Base-by-base conservation (phyloP, 2,329 filamentous ascomycete genomes). In the Aspergillus carbonarius region DNA sequence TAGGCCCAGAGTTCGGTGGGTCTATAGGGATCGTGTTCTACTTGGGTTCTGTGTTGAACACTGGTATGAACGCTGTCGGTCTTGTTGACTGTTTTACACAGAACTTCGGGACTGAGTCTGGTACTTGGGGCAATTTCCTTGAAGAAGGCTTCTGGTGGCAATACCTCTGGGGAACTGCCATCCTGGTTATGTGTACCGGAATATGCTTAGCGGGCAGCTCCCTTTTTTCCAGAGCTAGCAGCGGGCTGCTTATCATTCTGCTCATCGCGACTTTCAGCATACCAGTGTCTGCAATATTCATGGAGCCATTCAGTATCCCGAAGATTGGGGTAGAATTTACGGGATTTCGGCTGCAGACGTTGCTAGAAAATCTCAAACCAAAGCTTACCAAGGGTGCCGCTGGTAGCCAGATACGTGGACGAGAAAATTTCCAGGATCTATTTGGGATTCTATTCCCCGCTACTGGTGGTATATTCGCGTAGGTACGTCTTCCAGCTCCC, bases 11-110 rank as follows among this genome's bases (percentile, higher is more conserved):
- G 69, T 96, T 96, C 71, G 92, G 92, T 25, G 92, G 92, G 15
- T 92, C 90, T 1, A 96, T 96, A 63, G 92, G 92, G 1, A 83
- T 96, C 23, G 85, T 96, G 12, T 96, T 96, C 74, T 96, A 95
- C 72, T 80, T 96, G n/a, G 91, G 92, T n/a, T 90, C 91, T 63
- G 88, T 90, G 2, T 85, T 96, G 69, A 96, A 93, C 70, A 92
- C 91, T 1, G 90, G 90, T 37, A 85, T 96, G 82, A 96, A 96
- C 69, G 85, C 93, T 23, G 91, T 96, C 44, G 92, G 91, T 78
- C 81, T 96, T 47, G 85, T 96, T 63, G 90, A 95, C 75, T 96
- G 91, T 68, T 82, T 96, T 57, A 86, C 85, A 54, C 83, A 93
- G 61, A 93, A 92, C 66, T 85, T 93, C 68, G 90, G 88, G 1